Percentiles rank a stretch among this genome's conserved stretches.
Evolutionary conservation across 2,329 filamentous ascomycete genomes (phyloP).

Genomic region (Pseudocercospora musae): DNA sequence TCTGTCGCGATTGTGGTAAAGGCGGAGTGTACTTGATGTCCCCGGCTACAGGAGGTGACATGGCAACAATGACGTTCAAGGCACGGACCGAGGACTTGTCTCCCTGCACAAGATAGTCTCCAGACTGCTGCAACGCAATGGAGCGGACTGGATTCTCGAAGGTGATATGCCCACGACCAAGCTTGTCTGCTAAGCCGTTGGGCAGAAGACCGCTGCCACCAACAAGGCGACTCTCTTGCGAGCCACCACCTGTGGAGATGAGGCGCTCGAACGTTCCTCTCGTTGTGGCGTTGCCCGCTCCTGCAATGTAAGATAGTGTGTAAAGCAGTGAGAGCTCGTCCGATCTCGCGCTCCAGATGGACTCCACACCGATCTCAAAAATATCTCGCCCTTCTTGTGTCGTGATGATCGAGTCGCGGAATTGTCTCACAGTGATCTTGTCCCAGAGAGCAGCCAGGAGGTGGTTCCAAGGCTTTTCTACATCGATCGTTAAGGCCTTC

Average conservation of each 20-base stretch:
- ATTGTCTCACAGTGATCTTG: conserved; percentile 1
- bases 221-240: conserved; percentile 13
- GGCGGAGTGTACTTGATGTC: conserved; percentile 13
- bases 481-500: conserved; percentile 5
- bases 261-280: conserved; percentile 16
- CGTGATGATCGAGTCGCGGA: background rate
- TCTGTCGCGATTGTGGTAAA: conserved; percentile 6
- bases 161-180: conserved; percentile 8
- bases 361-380: conserved; percentile 1
- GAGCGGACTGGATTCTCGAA: conserved; percentile 2
- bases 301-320: conserved; percentile 18
- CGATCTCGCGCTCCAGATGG: conserved; percentile 11
- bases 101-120: conserved; percentile 1
- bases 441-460: conserved; percentile 14
- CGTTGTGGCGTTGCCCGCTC: conserved; percentile 17
- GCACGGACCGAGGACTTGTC: conserved; percentile 5
- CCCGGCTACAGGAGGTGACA: conserved; percentile 15
- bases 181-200: conserved; percentile 9
- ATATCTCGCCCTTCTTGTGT: background rate
- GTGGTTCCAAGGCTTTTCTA: conserved; percentile 6
- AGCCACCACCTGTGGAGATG: conserved; percentile 5
- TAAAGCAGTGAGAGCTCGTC: conserved; percentile 18
- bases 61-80: conserved; percentile 16
- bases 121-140: conserved; percentile 1
- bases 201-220: conserved; percentile 16